These are phyloP conservation scores for Claviceps purpurea DNA, from an alignment of 2,329 filamentous ascomycete species.

Conservation along the genomic window DNA sequence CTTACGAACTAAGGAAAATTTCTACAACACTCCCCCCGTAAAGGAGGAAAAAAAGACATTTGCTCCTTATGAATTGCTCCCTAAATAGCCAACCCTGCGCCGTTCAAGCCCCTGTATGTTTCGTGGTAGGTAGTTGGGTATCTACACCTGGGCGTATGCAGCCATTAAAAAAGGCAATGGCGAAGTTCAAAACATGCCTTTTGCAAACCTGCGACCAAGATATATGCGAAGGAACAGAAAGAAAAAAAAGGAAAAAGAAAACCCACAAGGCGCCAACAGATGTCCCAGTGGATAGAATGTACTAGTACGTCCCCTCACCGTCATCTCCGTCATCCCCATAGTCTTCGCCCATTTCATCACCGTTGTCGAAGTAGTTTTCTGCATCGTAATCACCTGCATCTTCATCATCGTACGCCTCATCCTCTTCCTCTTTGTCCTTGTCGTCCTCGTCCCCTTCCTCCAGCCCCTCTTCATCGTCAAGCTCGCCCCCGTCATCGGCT, in stretches of 20 bases:
- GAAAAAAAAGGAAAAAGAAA: neutral
- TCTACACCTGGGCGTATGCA: neutral
- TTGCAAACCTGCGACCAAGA: neutral
- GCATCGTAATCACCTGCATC: constrained; percentile 49
- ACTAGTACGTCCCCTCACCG: constrained; percentile 27
- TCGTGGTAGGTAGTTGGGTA: neutral
- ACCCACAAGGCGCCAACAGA: neutral
- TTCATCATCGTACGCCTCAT: constrained; percentile 41
- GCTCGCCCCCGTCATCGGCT: constrained; percentile 32
- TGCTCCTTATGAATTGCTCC: neutral
- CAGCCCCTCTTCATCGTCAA: constrained; percentile 36
- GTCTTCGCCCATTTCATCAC: constrained; percentile 40
- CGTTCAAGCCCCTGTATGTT: neutral
- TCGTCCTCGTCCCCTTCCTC: constrained; percentile 34
- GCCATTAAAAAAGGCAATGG: neutral
- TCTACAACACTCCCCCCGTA: too few species aligned
- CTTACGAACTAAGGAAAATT: too few species aligned
- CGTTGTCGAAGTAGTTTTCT: constrained; percentile 46
- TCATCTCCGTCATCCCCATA: constrained; percentile 36
- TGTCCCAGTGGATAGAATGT: neutral
- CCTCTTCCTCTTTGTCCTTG: constrained; percentile 31
- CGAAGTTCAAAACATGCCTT: neutral
- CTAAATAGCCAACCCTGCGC: neutral
- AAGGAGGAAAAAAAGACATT: too few species aligned
- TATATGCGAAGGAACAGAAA: neutral